Evolutionary conservation across 2,329 filamentous ascomycete genomes (phyloP).

Genomic region (Beauveria sp.): DNA sequence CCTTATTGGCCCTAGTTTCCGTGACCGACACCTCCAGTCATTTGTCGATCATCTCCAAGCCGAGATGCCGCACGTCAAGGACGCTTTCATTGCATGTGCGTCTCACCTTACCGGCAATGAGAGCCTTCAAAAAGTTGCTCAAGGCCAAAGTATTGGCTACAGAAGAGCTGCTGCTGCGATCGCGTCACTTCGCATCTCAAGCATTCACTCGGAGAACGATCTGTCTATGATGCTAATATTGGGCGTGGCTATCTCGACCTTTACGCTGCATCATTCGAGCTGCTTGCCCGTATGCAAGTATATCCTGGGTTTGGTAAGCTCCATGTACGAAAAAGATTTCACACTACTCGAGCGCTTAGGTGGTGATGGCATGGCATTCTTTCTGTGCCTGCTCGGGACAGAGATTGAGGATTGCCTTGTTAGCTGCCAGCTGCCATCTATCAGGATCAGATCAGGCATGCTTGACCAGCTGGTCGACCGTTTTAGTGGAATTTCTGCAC

Average conservation of each 20-base stretch:
- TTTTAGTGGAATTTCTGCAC: constrained; percentile 11
- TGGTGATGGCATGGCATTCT: constrained; percentile 4
- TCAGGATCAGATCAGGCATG: not conserved
- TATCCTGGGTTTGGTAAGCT: constrained; percentile 1
- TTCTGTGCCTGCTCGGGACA: constrained; percentile 11
- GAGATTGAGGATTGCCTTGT: constrained; percentile 10
- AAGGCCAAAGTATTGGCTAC: constrained; percentile 9
- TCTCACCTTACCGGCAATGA: constrained; percentile 7
- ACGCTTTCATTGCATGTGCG: constrained; percentile 12
- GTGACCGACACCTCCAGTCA: constrained; percentile 9
- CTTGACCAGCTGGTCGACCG: constrained; percentile 5
- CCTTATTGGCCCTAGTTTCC: constrained; percentile 11
- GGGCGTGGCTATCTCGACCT: constrained; percentile 10
- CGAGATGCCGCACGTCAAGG: constrained; percentile 6
- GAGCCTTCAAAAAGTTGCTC: constrained; percentile 4
- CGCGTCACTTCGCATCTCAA: constrained; percentile 3
- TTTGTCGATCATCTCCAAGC: constrained; percentile 9
- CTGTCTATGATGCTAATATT: constrained; percentile 8
- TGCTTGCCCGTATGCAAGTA: constrained; percentile 1
- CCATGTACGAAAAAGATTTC: not conserved
- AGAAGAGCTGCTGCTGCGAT: constrained; percentile 11
- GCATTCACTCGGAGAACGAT: not conserved
- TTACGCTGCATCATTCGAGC: constrained; percentile 9
- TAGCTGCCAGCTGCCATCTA: constrained; percentile 4
- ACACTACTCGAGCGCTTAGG: not conserved